phyloP scores from a whole-genome alignment of 257 asterid species.

The Linderniella brevidens region DNA sequence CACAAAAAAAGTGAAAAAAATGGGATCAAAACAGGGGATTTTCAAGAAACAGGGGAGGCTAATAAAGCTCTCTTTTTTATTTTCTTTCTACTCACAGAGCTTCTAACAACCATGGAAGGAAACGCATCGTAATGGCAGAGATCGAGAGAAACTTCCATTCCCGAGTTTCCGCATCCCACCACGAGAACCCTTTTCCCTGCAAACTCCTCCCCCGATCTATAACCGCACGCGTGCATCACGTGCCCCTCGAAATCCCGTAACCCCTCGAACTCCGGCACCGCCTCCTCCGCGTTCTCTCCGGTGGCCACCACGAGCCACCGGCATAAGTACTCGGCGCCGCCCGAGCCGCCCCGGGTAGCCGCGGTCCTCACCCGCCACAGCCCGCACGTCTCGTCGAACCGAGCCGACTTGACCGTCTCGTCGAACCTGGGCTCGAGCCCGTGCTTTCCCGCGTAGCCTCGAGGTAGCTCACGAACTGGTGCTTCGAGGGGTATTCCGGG shows the following conservation, averaged over 20 bases:
- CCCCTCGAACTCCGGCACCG: conserved; percentile 61
- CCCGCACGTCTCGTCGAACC: conserved; percentile 52
- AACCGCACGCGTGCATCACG: conserved; percentile 69
- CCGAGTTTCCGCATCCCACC: conserved; percentile 91
- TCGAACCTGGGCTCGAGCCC: conserved; percentile 51
- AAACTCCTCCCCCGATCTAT: conserved; percentile 53
- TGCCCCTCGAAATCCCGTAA: conserved; percentile 33
- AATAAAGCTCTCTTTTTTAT: background rate
- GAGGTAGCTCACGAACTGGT: conserved; percentile 63
- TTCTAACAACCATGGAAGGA: conserved; percentile 72
- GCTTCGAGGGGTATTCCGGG: conserved; percentile 63
- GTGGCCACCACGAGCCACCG: conserved; percentile 86
- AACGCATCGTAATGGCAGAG: conserved; percentile 52
- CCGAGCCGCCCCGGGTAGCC: conserved; percentile 13
- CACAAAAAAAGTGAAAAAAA: conserved; percentile 1
- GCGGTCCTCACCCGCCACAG: conserved; percentile 54
- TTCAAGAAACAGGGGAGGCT: background rate
- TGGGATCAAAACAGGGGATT: background rate
- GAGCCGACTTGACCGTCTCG: conserved; percentile 46
- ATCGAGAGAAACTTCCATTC: conserved; percentile 89
- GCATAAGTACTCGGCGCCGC: conserved; percentile 41
- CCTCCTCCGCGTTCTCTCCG: conserved; percentile 80
- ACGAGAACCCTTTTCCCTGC: conserved; percentile 52
- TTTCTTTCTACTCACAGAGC: conserved; percentile 35
- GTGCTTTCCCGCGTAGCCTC: conserved; percentile 39